phyloP scores from a whole-genome alignment of 371 early-diverging fungal genomes.

The Batkoa obscura region DNA sequence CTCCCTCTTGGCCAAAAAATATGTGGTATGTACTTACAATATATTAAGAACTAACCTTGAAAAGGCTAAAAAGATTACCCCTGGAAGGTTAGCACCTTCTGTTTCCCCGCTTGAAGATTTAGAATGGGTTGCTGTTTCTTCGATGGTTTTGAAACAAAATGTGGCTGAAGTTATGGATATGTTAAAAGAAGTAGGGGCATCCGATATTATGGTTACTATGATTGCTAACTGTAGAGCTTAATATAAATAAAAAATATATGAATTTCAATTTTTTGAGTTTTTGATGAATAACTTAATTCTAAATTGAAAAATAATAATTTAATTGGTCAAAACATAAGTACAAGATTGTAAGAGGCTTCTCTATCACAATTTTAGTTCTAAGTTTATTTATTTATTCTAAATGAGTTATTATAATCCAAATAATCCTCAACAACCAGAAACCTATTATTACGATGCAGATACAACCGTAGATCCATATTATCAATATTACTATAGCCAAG shows the following conservation, averaged over 20 bases:
- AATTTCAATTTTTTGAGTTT: too few relatives aligned
- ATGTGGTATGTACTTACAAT: slow-evolving; percentile 82
- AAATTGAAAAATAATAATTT: too few relatives aligned
- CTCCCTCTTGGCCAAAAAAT: slow-evolving; percentile 69
- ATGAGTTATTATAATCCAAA: too few relatives aligned
- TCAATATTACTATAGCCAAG: too few relatives aligned
- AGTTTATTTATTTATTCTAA: too few relatives aligned
- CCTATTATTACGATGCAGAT: too few relatives aligned
- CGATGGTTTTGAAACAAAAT: slow-evolving; percentile 63
- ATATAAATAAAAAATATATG: neutral
- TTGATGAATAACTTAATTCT: too few relatives aligned
- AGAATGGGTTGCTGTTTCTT: slow-evolving; percentile 77
- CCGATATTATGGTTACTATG: slow-evolving; percentile 70
- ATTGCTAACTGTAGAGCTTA: slow-evolving; percentile 63
- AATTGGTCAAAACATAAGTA: too few relatives aligned
- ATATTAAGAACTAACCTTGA: slow-evolving; percentile 36
- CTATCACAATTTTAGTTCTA: too few relatives aligned
- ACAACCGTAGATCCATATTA: too few relatives aligned
- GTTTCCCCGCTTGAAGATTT: slow-evolving; percentile 64
- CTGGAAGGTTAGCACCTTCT: slow-evolving; percentile 84
- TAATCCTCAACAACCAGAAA: too few relatives aligned
- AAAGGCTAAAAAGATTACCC: slow-evolving; percentile 54
- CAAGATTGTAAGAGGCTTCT: too few relatives aligned
- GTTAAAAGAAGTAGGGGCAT: slow-evolving; percentile 74
- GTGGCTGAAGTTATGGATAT: slow-evolving; percentile 77